Conservation (phyloP, 2,329 filamentous ascomycete species). For the Colletotrichum noveboracense region DNA sequence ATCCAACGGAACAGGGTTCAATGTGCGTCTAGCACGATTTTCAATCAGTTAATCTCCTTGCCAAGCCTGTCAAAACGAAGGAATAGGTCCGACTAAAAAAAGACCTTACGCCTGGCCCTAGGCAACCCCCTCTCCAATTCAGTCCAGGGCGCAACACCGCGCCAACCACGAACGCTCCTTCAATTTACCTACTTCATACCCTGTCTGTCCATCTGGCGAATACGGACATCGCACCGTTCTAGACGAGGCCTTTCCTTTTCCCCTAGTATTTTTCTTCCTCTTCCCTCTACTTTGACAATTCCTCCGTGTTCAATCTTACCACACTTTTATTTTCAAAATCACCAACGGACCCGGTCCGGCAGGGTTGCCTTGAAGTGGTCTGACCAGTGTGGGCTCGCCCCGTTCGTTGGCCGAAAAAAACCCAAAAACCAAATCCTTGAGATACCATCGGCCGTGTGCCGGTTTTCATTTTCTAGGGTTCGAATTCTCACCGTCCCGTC, state of each 20-base stretch:
- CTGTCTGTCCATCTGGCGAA: background rate
- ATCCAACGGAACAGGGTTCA: background rate
- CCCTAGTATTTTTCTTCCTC: background rate
- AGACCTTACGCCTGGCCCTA: background rate
- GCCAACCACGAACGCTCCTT: background rate
- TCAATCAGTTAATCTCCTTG: background rate
- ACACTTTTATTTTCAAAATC: background rate
- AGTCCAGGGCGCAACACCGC: background rate
- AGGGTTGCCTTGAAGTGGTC: constrained; percentile 16
- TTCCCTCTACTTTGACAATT: background rate
- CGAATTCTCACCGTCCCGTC: constrained; percentile 15
- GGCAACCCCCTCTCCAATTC: background rate
- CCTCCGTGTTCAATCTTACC: background rate
- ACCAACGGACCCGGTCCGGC: background rate
- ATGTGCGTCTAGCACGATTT: background rate
- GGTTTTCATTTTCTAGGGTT: constrained; percentile 8
- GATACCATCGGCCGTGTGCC: constrained; percentile 2
- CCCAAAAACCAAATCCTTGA: constrained; percentile 3
- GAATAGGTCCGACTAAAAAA: background rate
- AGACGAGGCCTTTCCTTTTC: background rate
- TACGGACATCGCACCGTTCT: background rate
- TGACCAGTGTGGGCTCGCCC: constrained; percentile 18
- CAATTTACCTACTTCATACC: background rate
- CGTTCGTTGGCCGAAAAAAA: constrained; percentile 4
- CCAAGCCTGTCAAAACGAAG: background rate